Base-by-base conservation (phyloP, 192 early-diverging fungal genomes). In the Entomortierella chlamydospora region DNA sequence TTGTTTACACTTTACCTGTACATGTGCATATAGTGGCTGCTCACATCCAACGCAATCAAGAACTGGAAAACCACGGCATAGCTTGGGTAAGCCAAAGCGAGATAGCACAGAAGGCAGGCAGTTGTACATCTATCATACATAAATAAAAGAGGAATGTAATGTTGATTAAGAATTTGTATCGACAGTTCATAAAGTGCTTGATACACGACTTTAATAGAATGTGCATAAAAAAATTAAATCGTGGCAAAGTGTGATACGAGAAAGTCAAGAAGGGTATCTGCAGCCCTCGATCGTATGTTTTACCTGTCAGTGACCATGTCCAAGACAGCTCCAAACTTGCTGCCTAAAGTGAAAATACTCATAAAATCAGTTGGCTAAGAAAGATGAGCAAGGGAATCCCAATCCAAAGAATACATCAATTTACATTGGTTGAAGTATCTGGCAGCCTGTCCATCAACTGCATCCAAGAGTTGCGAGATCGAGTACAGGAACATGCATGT, bases 301-400 rank as follows among this genome's bases (percentile, higher is more conserved):
- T 85, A 93, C 89, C 94, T 89, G 84, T 99, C 98, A 29, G 97
- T 99, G 51, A 99, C 97, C 98, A 99, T 99, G 74, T 99, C 98
- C 34, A 99, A 85, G 20, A 99, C 97, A 29, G 95, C 95, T 39
- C 98, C 98, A 85, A 99, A 98, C 60, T 92, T 91, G 83, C 91
- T 95, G 61, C 90, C 89, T 90, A 78, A 57, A 77, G 55, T 63
- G 23, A 50, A 77, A 37, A 37, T 37, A 37, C 4, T 37, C 4
- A 37, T 7, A 10, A 10, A 37, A 37, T 37, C 34, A 37, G 10
- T 37, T n/a, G n/a, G n/a, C n/a, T n/a, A 10, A 37, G 34, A 37
- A 37, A 37, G 34, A 37, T 37, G 34, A 37, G 34, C 34, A 37
- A 37, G 10, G 34, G 34, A 37, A 37, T 37, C 5, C 34, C 10